Evolutionary conservation across 1,284 basidiomycete genomes (phyloP).

Genomic region (Sanguinoderma infundibulare): DNA sequence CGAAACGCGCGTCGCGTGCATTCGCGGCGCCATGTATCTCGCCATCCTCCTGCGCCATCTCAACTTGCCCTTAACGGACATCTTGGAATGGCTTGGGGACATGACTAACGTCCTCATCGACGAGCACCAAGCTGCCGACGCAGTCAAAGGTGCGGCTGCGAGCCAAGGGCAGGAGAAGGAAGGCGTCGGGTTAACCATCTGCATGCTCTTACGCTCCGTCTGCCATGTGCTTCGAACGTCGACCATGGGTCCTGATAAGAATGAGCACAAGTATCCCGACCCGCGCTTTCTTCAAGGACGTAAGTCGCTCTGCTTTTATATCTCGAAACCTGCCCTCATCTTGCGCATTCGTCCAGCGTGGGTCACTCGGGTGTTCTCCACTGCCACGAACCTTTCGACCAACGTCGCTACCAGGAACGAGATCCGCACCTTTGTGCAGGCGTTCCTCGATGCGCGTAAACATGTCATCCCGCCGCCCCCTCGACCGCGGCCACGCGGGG

Average conservation of each 20-base stretch:
- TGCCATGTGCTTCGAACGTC: slow-evolving; percentile 63
- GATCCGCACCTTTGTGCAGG: slow-evolving; percentile 62
- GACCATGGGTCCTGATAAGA: slow-evolving; percentile 40
- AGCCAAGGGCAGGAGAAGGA: slow-evolving; percentile 18
- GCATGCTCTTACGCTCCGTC: slow-evolving; percentile 65
- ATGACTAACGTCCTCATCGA: slow-evolving; percentile 62
- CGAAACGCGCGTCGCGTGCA: slow-evolving; percentile 72
- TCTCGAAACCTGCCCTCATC: slow-evolving; percentile 7
- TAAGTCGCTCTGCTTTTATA: slow-evolving; percentile 40
- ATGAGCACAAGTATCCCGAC: slow-evolving; percentile 62
- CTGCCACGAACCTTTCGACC: slow-evolving; percentile 40
- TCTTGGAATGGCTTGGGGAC: slow-evolving; percentile 71
- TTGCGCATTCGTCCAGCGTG: slow-evolving; percentile 50
- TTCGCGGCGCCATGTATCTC: slow-evolving; percentile 82
- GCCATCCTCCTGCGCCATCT: slow-evolving; percentile 71
- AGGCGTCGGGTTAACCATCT: slow-evolving; percentile 41
- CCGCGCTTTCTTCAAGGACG: slow-evolving; percentile 62
- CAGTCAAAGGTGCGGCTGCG: slow-evolving; percentile 8
- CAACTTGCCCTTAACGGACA: slow-evolving; percentile 54
- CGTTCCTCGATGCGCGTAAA: slow-evolving; percentile 67
- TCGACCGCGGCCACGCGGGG: slow-evolving; percentile 37
- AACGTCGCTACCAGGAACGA: slow-evolving; percentile 52
- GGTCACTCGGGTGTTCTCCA: slow-evolving; percentile 63
- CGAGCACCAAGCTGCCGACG: slow-evolving; percentile 51
- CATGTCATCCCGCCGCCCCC: slow-evolving; percentile 53